Evolutionary conservation across 768 basidiomycete genomes (phyloP).

Genomic region (Galerina marginata): DNA sequence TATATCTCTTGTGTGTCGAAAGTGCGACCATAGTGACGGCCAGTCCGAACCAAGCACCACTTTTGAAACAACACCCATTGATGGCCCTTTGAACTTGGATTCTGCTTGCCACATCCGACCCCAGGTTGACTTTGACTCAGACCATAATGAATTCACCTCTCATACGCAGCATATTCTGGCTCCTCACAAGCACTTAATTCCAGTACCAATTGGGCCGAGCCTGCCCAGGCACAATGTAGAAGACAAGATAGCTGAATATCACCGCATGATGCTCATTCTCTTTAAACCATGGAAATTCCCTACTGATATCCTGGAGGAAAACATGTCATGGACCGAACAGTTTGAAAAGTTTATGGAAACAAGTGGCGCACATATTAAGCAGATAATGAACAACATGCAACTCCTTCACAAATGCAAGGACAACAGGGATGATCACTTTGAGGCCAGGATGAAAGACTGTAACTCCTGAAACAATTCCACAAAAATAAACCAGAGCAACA

Average conservation of each 20-base stretch:
- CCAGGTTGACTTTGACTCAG: no score
- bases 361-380: conserved; percentile 3
- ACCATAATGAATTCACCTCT: conserved; percentile 27
- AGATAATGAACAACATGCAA: conserved; percentile 46
- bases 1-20: conserved; percentile 28
- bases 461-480: no score
- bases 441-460: no score
- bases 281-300: conserved; percentile 46
- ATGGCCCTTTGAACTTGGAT: conserved; percentile 14
- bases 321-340: conserved; percentile 34
- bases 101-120: no score
- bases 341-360: no score
- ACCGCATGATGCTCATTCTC: conserved; percentile 43
- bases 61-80: no score
- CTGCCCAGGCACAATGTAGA: conserved; percentile 36
- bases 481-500: no score
- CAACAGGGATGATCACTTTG: conserved; percentile 36
- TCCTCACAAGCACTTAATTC: conserved; percentile 22
- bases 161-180: conserved; percentile 21
- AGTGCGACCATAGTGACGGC: conserved; percentile 1
- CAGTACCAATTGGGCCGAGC: conserved; percentile 41
- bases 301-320: conserved; percentile 24
- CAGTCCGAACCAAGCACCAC: no score
- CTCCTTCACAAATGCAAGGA: conserved; percentile 46
- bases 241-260: conserved; percentile 26